Percentiles rank a stretch among this genome's conserved stretches.
Conservation (phyloP, 2,329 filamentous ascomycete genomes). For the Fusarium brachygibbosum region DNA sequence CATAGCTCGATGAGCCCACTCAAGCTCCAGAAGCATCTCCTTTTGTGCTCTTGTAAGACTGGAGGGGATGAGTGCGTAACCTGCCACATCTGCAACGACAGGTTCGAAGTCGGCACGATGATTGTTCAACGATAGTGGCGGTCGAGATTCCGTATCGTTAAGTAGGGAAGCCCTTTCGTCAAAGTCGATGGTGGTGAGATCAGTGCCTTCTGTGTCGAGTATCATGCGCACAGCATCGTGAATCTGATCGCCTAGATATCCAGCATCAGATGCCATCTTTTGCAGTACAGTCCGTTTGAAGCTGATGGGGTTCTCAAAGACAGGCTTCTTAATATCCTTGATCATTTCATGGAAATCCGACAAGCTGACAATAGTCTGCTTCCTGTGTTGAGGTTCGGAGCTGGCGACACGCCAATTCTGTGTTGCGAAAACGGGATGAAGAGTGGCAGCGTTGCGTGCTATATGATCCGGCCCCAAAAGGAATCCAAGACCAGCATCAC, state of each 20-base stretch:
- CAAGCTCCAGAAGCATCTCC: constrained; percentile 76
- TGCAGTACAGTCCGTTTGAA: constrained; percentile 53
- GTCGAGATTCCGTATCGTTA: constrained; percentile 34
- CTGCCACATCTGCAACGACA: constrained; percentile 44
- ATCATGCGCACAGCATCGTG: constrained; percentile 54
- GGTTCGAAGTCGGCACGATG: constrained; percentile 39
- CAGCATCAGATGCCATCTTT: constrained; percentile 57
- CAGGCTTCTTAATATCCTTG: constrained; percentile 41
- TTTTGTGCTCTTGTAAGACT: constrained; percentile 73
- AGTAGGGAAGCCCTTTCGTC: constrained; percentile 49
- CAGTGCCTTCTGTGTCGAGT: constrained; percentile 53
- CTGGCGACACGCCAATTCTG: constrained; percentile 46
- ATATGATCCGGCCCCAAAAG: constrained; percentile 72
- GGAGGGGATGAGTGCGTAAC: constrained; percentile 63
- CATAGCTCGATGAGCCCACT: constrained; percentile 77
- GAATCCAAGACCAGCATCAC: constrained; percentile 77
- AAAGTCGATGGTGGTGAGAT: constrained; percentile 51
- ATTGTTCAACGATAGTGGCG: constrained; percentile 7
- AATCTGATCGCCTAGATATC: constrained; percentile 50
- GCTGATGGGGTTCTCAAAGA: constrained; percentile 46
- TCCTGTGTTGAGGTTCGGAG: constrained; percentile 26
- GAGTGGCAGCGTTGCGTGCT: constrained; percentile 58
- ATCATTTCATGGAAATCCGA: constrained; percentile 46
- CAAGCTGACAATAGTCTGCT: constrained; percentile 40
- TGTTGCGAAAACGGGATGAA: constrained; percentile 55